These are phyloP conservation scores for Blastocystis sp. DNA, from an alignment of 352 stramenopile species.

Conservation along the genomic window DNA sequence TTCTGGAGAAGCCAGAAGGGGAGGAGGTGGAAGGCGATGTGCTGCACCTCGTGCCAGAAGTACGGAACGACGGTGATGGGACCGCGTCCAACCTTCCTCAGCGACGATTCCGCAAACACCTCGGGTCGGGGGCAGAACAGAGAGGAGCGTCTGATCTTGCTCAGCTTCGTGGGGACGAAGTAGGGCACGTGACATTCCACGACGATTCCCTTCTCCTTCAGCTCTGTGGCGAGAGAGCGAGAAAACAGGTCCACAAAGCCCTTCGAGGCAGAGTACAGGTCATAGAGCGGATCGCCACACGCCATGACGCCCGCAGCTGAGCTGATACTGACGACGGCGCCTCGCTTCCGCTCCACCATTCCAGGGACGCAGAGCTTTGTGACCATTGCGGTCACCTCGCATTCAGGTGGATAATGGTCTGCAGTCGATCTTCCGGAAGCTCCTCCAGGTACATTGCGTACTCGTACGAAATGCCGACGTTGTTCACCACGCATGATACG, in stretches of 20 bases:
- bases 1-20: conserved; percentile 70
- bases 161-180: conserved; percentile 97
- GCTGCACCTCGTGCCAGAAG: conserved; percentile 49
- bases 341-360: conserved; percentile 89
- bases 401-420: conserved; percentile 82
- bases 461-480: conserved; percentile 96
- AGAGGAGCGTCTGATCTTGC: conserved; percentile 90
- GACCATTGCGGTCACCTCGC: conserved; percentile 83
- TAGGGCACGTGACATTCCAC: conserved; percentile 89
- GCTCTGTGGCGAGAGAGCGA: conserved; percentile 89
- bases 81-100: conserved; percentile 64
- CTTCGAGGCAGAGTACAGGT: conserved; percentile 93
- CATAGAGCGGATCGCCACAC: conserved; percentile 84
- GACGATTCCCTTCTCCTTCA: conserved; percentile 80
- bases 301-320: conserved; percentile 89
- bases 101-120: conserved; percentile 69
- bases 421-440: conserved; percentile 86
- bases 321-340: conserved; percentile 93
- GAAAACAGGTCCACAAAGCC: conserved; percentile 95
- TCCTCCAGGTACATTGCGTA: conserved; percentile 96
- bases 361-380: conserved; percentile 82
- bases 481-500: conserved; percentile 83
- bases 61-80: conserved; percentile 65
- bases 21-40: conserved; percentile 54
- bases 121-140: conserved; percentile 83